Percentiles rank a stretch among this genome's conserved stretches.
phyloP scores from a whole-genome alignment of 2,329 filamentous ascomycete species.

The Sporothrix phasma region DNA sequence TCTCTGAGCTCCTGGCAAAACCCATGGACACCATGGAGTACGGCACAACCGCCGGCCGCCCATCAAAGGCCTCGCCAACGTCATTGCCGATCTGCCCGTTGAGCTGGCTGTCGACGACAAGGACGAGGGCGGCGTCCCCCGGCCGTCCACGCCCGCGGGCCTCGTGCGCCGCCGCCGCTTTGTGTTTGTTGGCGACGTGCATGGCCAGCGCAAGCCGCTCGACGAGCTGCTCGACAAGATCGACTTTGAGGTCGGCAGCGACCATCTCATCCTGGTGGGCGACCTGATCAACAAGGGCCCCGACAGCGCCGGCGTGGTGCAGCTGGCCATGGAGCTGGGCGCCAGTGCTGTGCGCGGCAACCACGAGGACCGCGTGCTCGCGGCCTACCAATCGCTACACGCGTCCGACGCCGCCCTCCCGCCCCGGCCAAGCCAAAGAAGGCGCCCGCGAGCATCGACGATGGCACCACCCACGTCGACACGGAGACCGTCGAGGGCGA shows the following conservation, averaged over 20 bases:
- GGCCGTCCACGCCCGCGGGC: conserved; percentile 24
- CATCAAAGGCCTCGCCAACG: conserved; percentile 24
- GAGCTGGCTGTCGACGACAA: conserved; percentile 22
- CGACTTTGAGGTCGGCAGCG: conserved; percentile 47
- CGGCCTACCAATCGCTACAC: conserved; percentile 41
- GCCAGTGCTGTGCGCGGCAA: conserved; percentile 85
- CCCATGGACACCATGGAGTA: conserved; percentile 23
- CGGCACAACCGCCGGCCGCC: conserved; percentile 31
- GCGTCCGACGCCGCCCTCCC: background rate
- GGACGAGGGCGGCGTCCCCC: conserved; percentile 14
- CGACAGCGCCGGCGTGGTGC: conserved; percentile 67
- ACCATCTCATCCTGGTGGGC: conserved; percentile 68
- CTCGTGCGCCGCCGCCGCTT: conserved; percentile 42
- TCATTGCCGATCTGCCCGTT: conserved; percentile 26
- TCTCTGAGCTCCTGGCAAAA: background rate
- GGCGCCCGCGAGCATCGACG: background rate
- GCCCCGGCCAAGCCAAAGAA: background rate
- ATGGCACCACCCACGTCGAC: too few relatives aligned
- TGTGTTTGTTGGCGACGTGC: conserved; percentile 82
- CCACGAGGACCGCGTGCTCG: conserved; percentile 80
- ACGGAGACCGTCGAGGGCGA: too few relatives aligned
- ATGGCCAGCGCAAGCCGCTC: conserved; percentile 69
- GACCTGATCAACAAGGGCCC: conserved; percentile 83
- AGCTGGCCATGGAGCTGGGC: conserved; percentile 59
- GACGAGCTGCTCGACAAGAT: conserved; percentile 56